These are phyloP conservation scores for Flagelloscypha sp. DNA, from an alignment of 768 basidiomycete genomes.

Conservation along the genomic window DNA sequence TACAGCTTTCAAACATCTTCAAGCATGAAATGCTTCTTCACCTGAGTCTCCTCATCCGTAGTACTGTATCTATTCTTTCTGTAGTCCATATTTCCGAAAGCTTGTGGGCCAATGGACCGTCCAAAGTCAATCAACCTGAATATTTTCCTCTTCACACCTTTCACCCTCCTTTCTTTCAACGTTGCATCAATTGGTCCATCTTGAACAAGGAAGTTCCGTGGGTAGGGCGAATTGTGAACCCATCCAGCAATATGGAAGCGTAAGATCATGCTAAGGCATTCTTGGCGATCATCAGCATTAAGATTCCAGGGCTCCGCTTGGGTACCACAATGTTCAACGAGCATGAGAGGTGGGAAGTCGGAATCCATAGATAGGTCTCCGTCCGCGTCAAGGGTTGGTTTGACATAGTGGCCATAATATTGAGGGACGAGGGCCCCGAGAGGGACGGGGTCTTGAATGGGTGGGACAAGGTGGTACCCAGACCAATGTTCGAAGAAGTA, in stretches of 20 bases:
- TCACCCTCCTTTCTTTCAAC: slow-evolving; percentile 8
- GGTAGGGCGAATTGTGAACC: slow-evolving; percentile 27
- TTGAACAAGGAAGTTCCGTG: slow-evolving; percentile 31
- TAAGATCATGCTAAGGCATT: slow-evolving; percentile 31
- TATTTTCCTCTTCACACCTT: slow-evolving; percentile 20
- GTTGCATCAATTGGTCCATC: slow-evolving; percentile 13
- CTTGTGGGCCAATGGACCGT: no score
- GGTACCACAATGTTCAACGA: slow-evolving; percentile 35
- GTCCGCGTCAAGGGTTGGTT: slow-evolving; percentile 11
- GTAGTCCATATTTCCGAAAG: no score
- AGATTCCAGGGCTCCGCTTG: slow-evolving; percentile 19
- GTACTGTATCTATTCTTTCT: no score
- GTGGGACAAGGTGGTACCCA: slow-evolving; percentile 36
- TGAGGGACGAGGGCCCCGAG: slow-evolving; percentile 48
- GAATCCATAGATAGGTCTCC: slow-evolving; percentile 7
- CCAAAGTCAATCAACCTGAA: slow-evolving; percentile 39
- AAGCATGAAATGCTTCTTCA: no score
- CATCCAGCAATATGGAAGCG: slow-evolving; percentile 29
- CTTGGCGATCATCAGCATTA: slow-evolving; percentile 31
- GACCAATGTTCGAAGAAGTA: slow-evolving; percentile 43
- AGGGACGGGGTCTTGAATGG: slow-evolving; percentile 36
- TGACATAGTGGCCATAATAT: slow-evolving; percentile 53
- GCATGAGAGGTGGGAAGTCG: slow-evolving; percentile 31
- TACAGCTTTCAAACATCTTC: no score
- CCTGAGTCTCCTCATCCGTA: no score